Conservation (phyloP, 768 basidiomycete genomes). For the Agaricus subrufescens region DNA sequence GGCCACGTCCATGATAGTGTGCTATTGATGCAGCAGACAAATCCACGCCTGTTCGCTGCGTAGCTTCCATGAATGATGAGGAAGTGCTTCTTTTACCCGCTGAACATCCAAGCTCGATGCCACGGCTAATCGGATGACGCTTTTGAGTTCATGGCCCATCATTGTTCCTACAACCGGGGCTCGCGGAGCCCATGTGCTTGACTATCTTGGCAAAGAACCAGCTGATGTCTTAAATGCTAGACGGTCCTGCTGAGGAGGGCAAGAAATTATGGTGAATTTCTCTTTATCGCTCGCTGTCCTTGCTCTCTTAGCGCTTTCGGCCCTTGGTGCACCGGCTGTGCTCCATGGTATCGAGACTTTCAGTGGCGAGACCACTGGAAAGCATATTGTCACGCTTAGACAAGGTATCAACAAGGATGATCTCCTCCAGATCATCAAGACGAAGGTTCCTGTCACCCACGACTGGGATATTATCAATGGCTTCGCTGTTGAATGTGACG, state of each 20-base stretch:
- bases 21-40: too few relatives aligned
- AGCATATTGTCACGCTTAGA: slow-evolving; percentile 27
- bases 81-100: too few relatives aligned
- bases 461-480: slow-evolving; percentile 27
- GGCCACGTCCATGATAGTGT: too few relatives aligned
- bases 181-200: slow-evolving; percentile 1
- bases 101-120: too few relatives aligned
- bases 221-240: not conserved
- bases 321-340: slow-evolving; percentile 15
- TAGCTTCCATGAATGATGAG: too few relatives aligned
- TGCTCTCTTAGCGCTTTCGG: slow-evolving; percentile 11
- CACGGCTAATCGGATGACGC: too few relatives aligned
- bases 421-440: slow-evolving; percentile 12
- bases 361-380: slow-evolving; percentile 20
- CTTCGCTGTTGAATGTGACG: slow-evolving; percentile 25
- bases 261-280: not conserved
- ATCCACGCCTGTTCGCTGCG: too few relatives aligned
- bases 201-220: not conserved
- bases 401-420: slow-evolving; percentile 17
- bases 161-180: not conserved
- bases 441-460: slow-evolving; percentile 4
- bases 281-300: slow-evolving; percentile 2
- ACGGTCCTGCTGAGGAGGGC: not conserved
- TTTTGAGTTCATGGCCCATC: too few relatives aligned
- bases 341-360: slow-evolving; percentile 19